These are phyloP conservation scores for Cryptococcus sp. DNA, from an alignment of 1,284 basidiomycete species.

Conservation along the genomic window DNA sequence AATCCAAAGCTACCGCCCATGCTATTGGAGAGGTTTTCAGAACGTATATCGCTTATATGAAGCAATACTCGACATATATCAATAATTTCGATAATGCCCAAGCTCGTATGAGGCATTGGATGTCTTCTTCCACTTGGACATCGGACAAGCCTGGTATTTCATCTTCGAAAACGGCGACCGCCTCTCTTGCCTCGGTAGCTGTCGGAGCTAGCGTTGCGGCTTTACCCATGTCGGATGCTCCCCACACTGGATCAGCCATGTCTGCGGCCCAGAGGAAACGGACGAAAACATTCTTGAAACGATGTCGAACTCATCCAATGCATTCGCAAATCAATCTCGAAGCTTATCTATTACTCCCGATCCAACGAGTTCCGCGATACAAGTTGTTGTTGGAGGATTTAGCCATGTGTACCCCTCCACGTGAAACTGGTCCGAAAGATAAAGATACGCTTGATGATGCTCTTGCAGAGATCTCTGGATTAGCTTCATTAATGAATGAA, in stretches of 20 bases:
- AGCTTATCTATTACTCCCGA: slow-evolving; percentile 87
- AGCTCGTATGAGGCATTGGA: slow-evolving; percentile 79
- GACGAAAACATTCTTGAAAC: slow-evolving; percentile 79
- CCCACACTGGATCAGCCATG: slow-evolving; percentile 41
- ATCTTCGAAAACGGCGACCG: slow-evolving; percentile 28
- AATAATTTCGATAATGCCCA: slow-evolving; percentile 92
- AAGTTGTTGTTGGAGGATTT: slow-evolving; percentile 83
- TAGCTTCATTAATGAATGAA: slow-evolving; percentile 94
- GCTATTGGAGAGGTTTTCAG: slow-evolving; percentile 84
- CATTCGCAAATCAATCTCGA: slow-evolving; percentile 97
- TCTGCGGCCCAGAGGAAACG: slow-evolving; percentile 75
- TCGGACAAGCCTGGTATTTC: slow-evolving; percentile 53
- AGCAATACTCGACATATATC: slow-evolving; percentile 94
- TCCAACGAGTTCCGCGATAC: slow-evolving; percentile 95
- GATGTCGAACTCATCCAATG: slow-evolving; percentile 73
- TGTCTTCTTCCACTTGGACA: slow-evolving; percentile 53
- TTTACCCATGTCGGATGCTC: slow-evolving; percentile 48
- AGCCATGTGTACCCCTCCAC: slow-evolving; percentile 73
- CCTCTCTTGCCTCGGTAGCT: slow-evolving; percentile 59
- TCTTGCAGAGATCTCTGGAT: slow-evolving; percentile 72
- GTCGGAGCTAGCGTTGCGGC: slow-evolving; percentile 55
- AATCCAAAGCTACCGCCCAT: slow-evolving; percentile 71
- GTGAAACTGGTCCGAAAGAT: slow-evolving; percentile 57
- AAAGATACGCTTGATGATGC: slow-evolving; percentile 78
- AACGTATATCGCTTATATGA: slow-evolving; percentile 92